Conservation (phyloP, 1,284 basidiomycete genomes). For the Papiliotrema nemorosa region DNA sequence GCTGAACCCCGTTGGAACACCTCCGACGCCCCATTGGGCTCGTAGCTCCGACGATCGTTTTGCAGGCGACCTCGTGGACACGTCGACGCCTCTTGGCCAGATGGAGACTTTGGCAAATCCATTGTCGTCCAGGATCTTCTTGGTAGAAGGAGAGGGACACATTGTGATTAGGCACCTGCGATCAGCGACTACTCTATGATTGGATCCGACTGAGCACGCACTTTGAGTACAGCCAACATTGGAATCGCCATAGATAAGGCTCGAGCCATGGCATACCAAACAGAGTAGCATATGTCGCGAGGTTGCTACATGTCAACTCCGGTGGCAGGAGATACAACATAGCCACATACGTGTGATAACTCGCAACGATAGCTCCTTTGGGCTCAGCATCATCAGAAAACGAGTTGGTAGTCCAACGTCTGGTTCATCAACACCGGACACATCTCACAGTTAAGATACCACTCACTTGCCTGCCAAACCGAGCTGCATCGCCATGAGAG, state of each 20-base stretch:
- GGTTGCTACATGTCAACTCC: no score
- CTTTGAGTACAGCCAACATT: conserved; percentile 46
- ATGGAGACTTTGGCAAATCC: conserved; percentile 53
- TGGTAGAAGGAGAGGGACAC: conserved; percentile 55
- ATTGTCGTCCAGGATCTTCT: conserved; percentile 52
- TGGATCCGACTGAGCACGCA: conserved; percentile 10
- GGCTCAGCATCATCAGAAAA: neutral
- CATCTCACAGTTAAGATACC: no score
- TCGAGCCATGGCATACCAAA: conserved; percentile 57
- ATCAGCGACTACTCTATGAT: no score
- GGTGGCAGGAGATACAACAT: no score
- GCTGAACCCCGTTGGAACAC: conserved; percentile 8
- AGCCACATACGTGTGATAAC: conserved; percentile 55
- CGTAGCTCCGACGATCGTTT: conserved; percentile 51
- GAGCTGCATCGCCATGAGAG: conserved; percentile 49
- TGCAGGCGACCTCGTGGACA: conserved; percentile 48
- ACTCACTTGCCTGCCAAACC: conserved; percentile 46
- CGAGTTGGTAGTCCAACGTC: neutral
- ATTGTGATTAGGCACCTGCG: conserved; percentile 22
- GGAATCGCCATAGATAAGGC: conserved; percentile 49
- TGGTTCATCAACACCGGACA: no score
- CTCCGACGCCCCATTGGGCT: conserved; percentile 50
- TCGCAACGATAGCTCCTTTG: conserved; percentile 53
- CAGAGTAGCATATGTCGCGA: conserved; percentile 56
- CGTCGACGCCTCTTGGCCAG: conserved; percentile 55